A percentile compares a stretch with the other conserved stretches of the same genome.
phyloP scores from a whole-genome alignment of 208 protist genomes.

The Naegleria lovaniensis region DNA sequence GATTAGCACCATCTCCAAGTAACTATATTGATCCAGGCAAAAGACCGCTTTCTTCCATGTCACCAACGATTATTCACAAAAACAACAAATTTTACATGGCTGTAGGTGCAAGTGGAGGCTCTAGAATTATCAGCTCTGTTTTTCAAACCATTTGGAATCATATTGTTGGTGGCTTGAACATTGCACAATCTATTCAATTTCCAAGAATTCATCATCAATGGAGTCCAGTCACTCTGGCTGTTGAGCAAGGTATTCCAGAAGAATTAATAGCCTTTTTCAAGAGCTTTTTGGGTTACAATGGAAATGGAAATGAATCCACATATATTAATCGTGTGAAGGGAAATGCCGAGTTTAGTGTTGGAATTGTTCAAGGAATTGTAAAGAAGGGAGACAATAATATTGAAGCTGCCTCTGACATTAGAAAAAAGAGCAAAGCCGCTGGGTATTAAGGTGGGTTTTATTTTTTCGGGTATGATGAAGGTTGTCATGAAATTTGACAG shows the following conservation, averaged over 20 bases:
- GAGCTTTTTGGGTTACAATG: not conserved
- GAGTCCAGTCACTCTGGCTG: not conserved
- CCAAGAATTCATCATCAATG: slow-evolving; percentile 18
- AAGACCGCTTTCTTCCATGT: slow-evolving; percentile 49
- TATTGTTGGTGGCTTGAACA: not conserved
- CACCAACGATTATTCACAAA: slow-evolving; percentile 47
- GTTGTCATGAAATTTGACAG: too few species aligned
- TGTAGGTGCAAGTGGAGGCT: not conserved
- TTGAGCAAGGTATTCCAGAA: not conserved
- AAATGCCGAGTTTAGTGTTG: not conserved
- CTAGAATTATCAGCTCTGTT: not conserved
- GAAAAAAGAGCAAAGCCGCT: not conserved
- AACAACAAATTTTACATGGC: not conserved
- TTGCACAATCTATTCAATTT: not conserved
- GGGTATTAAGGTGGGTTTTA: not conserved
- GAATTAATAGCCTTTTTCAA: not conserved
- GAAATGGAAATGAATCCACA: too few species aligned
- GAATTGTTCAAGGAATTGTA: not conserved
- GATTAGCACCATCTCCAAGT: slow-evolving; percentile 39
- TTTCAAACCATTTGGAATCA: not conserved
- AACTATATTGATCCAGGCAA: slow-evolving; percentile 53
- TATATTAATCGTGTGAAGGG: not conserved
- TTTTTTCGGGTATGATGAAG: too few species aligned
- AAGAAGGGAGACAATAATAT: not conserved
- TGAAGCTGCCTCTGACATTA: not conserved